phyloP scores from a whole-genome alignment of 495 filamentous ascomycete genomes.

The Xylaria nigripes region DNA sequence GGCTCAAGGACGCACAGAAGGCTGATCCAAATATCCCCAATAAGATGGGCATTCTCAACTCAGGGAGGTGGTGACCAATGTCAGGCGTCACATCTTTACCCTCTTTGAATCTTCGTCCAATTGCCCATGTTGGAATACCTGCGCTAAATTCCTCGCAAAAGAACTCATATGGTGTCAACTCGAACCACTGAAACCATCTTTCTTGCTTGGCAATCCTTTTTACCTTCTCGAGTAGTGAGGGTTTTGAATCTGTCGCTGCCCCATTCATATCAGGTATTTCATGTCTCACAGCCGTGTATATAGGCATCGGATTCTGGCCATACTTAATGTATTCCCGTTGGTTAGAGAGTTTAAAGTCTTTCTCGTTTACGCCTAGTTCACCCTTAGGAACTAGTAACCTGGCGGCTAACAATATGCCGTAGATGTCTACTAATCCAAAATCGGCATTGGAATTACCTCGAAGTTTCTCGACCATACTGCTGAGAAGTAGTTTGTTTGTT shows the following conservation, averaged over 20 bases:
- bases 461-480: constrained; percentile 81
- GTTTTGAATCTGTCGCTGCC: constrained; percentile 37
- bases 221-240: constrained; percentile 34
- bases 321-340: constrained; percentile 63
- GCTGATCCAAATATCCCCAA: constrained; percentile 93
- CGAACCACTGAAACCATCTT: constrained; percentile 98
- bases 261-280: constrained; percentile 69
- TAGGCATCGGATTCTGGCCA: constrained; percentile 79
- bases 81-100: constrained; percentile 55
- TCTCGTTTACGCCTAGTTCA: constrained; percentile 63
- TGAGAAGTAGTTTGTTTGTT: constrained; percentile 85
- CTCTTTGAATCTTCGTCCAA: constrained; percentile 72
- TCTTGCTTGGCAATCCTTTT: constrained; percentile 62
- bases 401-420: constrained; percentile 77
- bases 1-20: constrained; percentile 88
- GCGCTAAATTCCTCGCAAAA: constrained; percentile 85
- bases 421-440: constrained; percentile 87
- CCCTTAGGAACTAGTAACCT: constrained; percentile 78
- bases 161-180: constrained; percentile 91
- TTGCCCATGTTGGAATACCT: constrained; percentile 89
- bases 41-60: constrained; percentile 68
- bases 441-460: constrained; percentile 71
- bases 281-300: constrained; percentile 90
- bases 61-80: constrained; percentile 58
- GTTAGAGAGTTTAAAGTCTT: constrained; percentile 81